Evolutionary conservation across 1,284 basidiomycete species (phyloP).

Genomic region (Inonotus hispidus): DNA sequence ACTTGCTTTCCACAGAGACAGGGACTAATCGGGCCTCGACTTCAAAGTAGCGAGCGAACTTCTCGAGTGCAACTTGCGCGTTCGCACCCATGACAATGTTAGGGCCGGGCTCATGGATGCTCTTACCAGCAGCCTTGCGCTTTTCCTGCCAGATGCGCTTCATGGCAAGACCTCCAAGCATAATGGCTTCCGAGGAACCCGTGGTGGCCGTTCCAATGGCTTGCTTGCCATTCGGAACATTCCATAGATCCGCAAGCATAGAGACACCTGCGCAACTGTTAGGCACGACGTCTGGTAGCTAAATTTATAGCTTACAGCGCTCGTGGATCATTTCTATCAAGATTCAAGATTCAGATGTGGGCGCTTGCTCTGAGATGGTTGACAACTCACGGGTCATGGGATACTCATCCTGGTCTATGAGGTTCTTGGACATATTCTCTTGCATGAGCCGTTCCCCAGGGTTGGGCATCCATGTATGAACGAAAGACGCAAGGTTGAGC

Average conservation of each 20-base stretch:
- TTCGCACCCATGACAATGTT: constrained; percentile 80
- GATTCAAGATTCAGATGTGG: neutral
- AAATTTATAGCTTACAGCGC: constrained; percentile 44
- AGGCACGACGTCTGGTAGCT: neutral
- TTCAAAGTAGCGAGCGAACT: constrained; percentile 91
- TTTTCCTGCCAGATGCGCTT: constrained; percentile 92
- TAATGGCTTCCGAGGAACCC: constrained; percentile 90
- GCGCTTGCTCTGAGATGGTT: constrained; percentile 12
- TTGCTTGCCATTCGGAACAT: constrained; percentile 68
- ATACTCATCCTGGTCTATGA: constrained; percentile 92
- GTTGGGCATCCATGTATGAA: constrained; percentile 57
- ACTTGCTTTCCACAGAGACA: constrained; percentile 69
- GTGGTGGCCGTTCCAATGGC: constrained; percentile 92
- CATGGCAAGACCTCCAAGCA: constrained; percentile 91
- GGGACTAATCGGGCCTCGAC: constrained; percentile 83
- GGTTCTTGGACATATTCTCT: constrained; percentile 86
- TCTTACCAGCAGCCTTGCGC: constrained; percentile 83
- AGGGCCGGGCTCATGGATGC: constrained; percentile 77
- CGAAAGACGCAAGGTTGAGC: constrained; percentile 80
- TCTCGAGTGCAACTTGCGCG: constrained; percentile 84
- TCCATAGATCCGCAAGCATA: constrained; percentile 91
- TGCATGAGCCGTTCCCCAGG: constrained; percentile 66
- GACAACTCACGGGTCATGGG: constrained; percentile 64
- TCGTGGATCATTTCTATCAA: constrained; percentile 66
- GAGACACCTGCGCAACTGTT: constrained; percentile 44